Evolutionary conservation across 192 early-diverging fungal genomes (phyloP).

Genomic region (Backusella westeae): DNA sequence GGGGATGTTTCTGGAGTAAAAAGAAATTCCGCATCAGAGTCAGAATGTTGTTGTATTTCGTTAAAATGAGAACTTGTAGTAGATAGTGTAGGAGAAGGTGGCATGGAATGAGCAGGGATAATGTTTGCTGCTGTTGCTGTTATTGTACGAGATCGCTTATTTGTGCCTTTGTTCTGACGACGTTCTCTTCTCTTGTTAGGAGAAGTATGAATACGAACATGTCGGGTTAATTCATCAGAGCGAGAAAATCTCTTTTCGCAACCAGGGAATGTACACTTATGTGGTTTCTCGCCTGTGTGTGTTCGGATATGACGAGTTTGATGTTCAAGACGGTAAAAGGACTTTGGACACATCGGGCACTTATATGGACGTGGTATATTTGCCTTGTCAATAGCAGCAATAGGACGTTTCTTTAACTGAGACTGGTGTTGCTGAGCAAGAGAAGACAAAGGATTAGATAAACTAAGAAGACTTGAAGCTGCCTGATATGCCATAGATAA

Average conservation of each 20-base stretch:
- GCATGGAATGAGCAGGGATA: conserved; percentile 36
- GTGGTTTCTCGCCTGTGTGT: conserved; percentile 86
- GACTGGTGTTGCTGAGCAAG: neutral
- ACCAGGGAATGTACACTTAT: conserved; percentile 70
- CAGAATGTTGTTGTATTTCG: conserved; percentile 14
- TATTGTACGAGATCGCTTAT: conserved; percentile 9
- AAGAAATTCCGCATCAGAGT: conserved; percentile 35
- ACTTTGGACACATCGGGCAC: conserved; percentile 72
- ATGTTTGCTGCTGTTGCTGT: neutral
- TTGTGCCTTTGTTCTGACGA: conserved; percentile 18
- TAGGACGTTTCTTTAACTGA: conserved; percentile 13
- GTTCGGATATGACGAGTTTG: conserved; percentile 80
- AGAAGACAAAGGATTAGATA: neutral
- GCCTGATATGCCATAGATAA: conserved; percentile 22
- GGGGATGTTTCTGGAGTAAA: conserved; percentile 53
- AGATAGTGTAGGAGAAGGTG: conserved; percentile 34
- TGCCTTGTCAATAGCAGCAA: conserved; percentile 19
- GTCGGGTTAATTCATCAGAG: conserved; percentile 77
- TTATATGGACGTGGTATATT: conserved; percentile 60
- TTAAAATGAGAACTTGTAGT: conserved; percentile 36
- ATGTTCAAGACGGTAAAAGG: conserved; percentile 76
- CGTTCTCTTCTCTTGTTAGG: conserved; percentile 44
- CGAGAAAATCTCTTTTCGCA: conserved; percentile 81
- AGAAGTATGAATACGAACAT: conserved; percentile 59
- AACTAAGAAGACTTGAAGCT: conserved; percentile 18